phyloP scores from a whole-genome alignment of 148 eudicot genomes.

The Suaeda aralocaspica region DNA sequence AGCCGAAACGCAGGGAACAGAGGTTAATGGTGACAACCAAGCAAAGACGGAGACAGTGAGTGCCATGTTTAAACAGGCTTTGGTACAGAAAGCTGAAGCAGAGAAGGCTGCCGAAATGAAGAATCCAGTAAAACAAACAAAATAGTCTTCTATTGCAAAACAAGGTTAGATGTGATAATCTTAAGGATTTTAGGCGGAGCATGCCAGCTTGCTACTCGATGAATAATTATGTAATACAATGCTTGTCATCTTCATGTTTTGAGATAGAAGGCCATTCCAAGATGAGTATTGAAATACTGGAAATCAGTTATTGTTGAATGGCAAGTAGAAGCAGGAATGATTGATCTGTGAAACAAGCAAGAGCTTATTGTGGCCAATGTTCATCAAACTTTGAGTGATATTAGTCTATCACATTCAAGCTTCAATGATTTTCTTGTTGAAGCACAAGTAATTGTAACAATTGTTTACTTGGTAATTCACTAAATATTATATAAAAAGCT shows the following conservation, averaged over 20 bases:
- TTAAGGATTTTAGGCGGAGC: not conserved
- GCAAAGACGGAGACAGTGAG: conserved; percentile 54
- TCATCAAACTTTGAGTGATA: not conserved
- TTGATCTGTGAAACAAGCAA: not conserved
- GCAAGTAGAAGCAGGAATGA: not conserved
- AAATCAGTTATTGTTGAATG: not conserved
- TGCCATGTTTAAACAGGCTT: conserved; percentile 63
- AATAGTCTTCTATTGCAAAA: conserved; percentile 7
- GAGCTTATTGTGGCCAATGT: not conserved
- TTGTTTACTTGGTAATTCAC: too few relatives aligned
- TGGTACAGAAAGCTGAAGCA: conserved; percentile 57
- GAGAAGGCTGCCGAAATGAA: conserved; percentile 31
- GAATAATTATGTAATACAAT: conserved; percentile 21
- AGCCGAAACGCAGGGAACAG: conserved; percentile 50
- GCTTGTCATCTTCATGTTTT: conserved; percentile 6
- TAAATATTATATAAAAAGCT: too few relatives aligned
- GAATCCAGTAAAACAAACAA: conserved; percentile 15
- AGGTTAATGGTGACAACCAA: conserved; percentile 27
- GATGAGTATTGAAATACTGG: conserved; percentile 3
- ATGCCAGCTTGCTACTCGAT: conserved; percentile 8
- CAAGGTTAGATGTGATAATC: conserved; percentile 14
- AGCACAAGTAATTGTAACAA: not conserved
- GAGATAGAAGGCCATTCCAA: conserved; percentile 8
- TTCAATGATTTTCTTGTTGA: not conserved
- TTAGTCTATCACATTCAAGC: too few relatives aligned